phyloP scores from a whole-genome alignment of 305 asterid genomes.

The Fraxinus platypoda region DNA sequence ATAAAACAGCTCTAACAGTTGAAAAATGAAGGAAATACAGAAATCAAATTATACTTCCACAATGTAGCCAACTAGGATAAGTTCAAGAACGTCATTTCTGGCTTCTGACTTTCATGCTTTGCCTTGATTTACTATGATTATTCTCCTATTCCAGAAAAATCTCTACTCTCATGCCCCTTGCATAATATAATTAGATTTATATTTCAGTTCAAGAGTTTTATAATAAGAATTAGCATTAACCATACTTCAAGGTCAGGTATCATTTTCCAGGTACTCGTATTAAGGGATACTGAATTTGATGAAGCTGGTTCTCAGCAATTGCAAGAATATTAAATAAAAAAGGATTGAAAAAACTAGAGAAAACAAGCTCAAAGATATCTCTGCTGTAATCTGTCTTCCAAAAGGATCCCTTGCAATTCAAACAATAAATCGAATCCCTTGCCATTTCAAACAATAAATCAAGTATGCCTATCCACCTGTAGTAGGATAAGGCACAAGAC shows the following conservation, averaged over 20 bases:
- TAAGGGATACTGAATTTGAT: not conserved
- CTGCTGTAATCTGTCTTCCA: not conserved
- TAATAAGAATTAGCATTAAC: not conserved
- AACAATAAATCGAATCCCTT: not conserved
- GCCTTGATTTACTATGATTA: not conserved
- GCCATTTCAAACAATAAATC: not conserved
- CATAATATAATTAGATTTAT: not conserved
- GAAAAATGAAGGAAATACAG: not conserved
- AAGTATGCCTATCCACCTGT: not conserved
- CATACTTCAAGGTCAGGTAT: not conserved
- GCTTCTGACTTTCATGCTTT: not conserved
- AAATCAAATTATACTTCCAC: not conserved
- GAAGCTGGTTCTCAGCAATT: not conserved
- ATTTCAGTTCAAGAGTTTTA: not conserved
- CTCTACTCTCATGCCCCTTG: not conserved
- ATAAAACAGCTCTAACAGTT: not conserved
- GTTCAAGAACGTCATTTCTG: not conserved
- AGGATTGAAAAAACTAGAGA: not conserved
- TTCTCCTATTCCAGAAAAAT: not conserved
- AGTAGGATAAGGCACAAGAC: not conserved
- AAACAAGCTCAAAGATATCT: not conserved
- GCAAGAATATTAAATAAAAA: not conserved
- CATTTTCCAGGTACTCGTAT: not conserved
- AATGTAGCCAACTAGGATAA: not conserved
- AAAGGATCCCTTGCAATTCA: not conserved